Evolutionary conservation across 345 rosid species (phyloP).

Genomic region (Eucalyptus sp.): DNA sequence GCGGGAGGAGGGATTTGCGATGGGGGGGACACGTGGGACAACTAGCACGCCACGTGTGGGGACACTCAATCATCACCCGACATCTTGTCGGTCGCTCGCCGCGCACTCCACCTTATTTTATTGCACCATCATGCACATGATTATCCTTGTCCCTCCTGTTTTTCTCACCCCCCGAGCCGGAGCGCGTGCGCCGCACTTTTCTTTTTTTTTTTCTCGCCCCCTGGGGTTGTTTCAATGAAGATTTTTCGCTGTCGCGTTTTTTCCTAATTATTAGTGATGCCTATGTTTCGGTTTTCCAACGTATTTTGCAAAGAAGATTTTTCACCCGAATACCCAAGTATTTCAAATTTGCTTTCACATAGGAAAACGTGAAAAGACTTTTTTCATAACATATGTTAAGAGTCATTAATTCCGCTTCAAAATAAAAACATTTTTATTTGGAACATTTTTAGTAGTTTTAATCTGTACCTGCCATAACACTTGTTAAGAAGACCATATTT

Average conservation of each 20-base stretch:
- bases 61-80: conserved; percentile 21
- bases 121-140: neutral
- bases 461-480: accelerated
- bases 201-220: neutral
- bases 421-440: too few relatives aligned
- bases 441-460: too few relatives aligned
- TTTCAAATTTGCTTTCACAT: too few relatives aligned
- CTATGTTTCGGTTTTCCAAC: too few relatives aligned
- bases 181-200: neutral
- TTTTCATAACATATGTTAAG: too few relatives aligned
- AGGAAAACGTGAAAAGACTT: too few relatives aligned
- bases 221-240: neutral
- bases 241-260: neutral
- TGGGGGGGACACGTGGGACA: conserved; percentile 8
- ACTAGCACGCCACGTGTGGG: conserved; percentile 24
- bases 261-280: neutral
- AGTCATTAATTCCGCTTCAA: too few relatives aligned
- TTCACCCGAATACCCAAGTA: too few relatives aligned
- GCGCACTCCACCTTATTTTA: neutral
- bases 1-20: neutral
- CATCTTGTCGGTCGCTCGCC: conserved; percentile 16
- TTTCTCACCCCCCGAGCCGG: neutral
- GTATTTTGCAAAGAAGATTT: too few relatives aligned
- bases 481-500: accelerated
- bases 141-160: neutral